Percentiles rank a stretch among this genome's conserved stretches.
Evolutionary conservation across 192 early-diverging fungal species (phyloP).

Genomic region (Podochytrium sp.): DNA sequence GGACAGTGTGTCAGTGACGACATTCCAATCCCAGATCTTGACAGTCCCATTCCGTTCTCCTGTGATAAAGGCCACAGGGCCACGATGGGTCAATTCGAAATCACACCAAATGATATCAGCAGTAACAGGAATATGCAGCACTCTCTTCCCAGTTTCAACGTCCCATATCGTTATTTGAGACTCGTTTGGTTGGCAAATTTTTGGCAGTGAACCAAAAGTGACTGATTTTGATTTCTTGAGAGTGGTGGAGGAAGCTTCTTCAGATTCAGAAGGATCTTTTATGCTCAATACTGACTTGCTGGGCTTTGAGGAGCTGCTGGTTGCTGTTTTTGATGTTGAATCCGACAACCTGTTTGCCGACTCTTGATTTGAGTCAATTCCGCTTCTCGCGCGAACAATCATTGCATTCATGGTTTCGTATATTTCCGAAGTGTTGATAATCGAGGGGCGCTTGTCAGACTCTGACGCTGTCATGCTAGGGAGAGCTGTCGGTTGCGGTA

Average conservation of each 20-base stretch:
- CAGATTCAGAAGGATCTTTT: too few species aligned
- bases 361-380: not conserved
- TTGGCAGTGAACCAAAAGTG: not conserved
- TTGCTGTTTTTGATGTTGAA: not conserved
- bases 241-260: too few species aligned
- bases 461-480: not conserved
- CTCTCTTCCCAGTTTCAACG: not conserved
- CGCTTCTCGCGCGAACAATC: not conserved
- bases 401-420: conserved; percentile 8
- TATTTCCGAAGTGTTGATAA: not conserved
- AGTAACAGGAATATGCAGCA: not conserved
- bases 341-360: not conserved
- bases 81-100: conserved; percentile 8
- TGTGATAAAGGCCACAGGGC: not conserved
- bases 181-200: not conserved
- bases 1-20: not conserved
- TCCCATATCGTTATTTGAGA: conserved; percentile 17
- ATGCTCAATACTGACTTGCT: too few species aligned
- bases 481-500: not conserved
- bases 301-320: too few species aligned
- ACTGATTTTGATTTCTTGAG: conserved; percentile 11
- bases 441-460: not conserved
- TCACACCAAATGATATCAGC: conserved; percentile 32
- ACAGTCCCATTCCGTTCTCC: conserved; percentile 24
- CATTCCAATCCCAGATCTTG: conserved; percentile 27